phyloP scores from a whole-genome alignment of 1,139 yeast genomes.

The Candida frijolesensis region DNA sequence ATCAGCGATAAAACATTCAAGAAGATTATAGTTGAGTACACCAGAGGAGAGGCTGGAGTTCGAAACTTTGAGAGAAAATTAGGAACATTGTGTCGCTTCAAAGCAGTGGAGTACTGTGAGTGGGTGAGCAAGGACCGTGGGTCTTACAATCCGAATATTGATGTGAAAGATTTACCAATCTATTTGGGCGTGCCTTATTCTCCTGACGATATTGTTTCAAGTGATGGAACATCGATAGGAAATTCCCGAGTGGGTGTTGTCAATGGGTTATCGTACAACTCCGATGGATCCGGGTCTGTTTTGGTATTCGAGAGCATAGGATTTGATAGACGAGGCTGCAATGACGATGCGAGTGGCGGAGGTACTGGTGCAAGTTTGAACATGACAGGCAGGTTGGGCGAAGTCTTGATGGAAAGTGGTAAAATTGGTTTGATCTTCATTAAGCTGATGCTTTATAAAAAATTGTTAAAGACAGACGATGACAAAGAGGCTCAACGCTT shows the following conservation, averaged over 20 bases:
- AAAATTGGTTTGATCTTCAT: slow-evolving; percentile 78
- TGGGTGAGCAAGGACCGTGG: slow-evolving; percentile 21
- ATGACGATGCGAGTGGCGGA: slow-evolving; percentile 26
- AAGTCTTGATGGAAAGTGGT: slow-evolving; percentile 80
- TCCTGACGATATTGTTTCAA: slow-evolving; percentile 20
- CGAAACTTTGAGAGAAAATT: slow-evolving; percentile 73
- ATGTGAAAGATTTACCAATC: slow-evolving; percentile 46
- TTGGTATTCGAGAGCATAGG: slow-evolving; percentile 80
- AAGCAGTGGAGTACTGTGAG: slow-evolving; percentile 76
- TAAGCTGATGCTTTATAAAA: slow-evolving; percentile 53
- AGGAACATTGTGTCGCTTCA: slow-evolving; percentile 75
- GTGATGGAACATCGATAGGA: slow-evolving; percentile 27
- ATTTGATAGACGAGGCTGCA: slow-evolving; percentile 47
- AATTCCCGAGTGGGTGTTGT: slow-evolving; percentile 66
- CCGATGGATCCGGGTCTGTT: slow-evolving; percentile 86
- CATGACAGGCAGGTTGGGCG: slow-evolving; percentile 84
- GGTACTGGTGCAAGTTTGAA: slow-evolving; percentile 43
- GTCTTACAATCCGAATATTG: slow-evolving; percentile 40
- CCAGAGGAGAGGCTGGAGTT: slow-evolving; percentile 82
- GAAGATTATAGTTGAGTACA: slow-evolving; percentile 66
- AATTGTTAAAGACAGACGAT: slow-evolving; percentile 26
- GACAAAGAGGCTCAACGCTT: slow-evolving; percentile 23
- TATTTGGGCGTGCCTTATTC: slow-evolving; percentile 56
- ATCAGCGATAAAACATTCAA: slow-evolving; percentile 56
- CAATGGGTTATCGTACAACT: slow-evolving; percentile 87